phyloP scores from a whole-genome alignment of 2,329 filamentous ascomycete species.

The Verticillium albo-atrum region DNA sequence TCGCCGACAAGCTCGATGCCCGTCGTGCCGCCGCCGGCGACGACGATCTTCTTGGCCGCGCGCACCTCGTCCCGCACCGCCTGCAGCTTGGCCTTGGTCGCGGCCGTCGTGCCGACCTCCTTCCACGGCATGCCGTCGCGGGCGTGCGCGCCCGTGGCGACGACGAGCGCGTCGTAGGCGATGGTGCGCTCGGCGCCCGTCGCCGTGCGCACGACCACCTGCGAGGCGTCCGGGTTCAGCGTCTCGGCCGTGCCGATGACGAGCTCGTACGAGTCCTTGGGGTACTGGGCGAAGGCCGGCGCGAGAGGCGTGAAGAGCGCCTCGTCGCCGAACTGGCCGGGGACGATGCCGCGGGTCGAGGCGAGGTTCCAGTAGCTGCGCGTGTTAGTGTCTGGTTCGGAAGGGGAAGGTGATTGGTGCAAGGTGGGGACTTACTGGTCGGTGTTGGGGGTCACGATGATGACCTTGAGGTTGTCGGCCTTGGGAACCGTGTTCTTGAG shows the following conservation, averaged over 20 bases:
- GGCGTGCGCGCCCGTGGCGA: constrained; percentile 46
- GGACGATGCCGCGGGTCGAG: constrained; percentile 49
- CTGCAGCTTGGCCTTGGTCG: constrained; percentile 34
- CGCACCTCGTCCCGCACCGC: constrained; percentile 30
- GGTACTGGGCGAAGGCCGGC: constrained; percentile 40
- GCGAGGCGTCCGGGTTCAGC: constrained; percentile 26
- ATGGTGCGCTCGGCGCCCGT: constrained; percentile 26
- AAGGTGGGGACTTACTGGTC: constrained; percentile 13
- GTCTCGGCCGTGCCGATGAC: constrained; percentile 39
- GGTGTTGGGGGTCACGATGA: constrained; percentile 48
- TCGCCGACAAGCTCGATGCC: constrained; percentile 48
- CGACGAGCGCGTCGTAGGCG: constrained; percentile 46
- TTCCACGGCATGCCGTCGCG: constrained; percentile 46
- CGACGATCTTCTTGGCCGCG: constrained; percentile 41
- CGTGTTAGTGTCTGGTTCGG: neutral
- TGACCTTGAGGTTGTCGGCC: constrained; percentile 39
- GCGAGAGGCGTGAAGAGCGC: constrained; percentile 42
- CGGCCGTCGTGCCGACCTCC: constrained; percentile 32
- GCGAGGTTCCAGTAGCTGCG: constrained; percentile 54
- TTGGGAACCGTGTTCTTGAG: constrained; percentile 42
- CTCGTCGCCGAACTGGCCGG: constrained; percentile 40
- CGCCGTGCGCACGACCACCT: constrained; percentile 29
- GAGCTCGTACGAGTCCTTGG: constrained; percentile 39
- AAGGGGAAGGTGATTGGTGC: too few relatives aligned
- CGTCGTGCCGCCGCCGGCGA: constrained; percentile 47